Conservation (phyloP, 805 yeast genomes). For the Barnettozyma salicaria region DNA sequence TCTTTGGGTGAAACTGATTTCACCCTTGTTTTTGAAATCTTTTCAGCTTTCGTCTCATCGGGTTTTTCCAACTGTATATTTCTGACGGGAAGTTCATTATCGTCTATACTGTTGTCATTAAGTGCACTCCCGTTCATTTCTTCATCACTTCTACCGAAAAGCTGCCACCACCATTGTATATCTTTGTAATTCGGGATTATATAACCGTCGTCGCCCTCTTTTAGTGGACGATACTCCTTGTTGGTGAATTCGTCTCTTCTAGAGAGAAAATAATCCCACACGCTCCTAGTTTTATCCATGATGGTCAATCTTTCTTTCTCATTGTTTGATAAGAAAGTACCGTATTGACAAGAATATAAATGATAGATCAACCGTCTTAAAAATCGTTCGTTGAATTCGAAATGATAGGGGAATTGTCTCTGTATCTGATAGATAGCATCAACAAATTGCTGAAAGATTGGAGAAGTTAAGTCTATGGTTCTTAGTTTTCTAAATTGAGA, state of each 20-base stretch:
- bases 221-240: conserved; percentile 31
- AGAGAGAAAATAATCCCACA: conserved; percentile 90
- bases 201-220: conserved; percentile 25
- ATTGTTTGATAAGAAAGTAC: conserved; percentile 74
- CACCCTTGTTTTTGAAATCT: neutral
- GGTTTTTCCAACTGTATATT: no score
- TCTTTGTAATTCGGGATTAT: conserved; percentile 56
- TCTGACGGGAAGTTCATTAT: conserved; percentile 6
- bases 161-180: conserved; percentile 85
- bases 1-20: neutral
- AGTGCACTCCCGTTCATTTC: conserved; percentile 43
- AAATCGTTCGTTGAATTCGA: conserved; percentile 88
- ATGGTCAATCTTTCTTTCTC: conserved; percentile 56
- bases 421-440: conserved; percentile 82
- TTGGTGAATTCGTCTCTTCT: conserved; percentile 65
- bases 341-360: conserved; percentile 89
- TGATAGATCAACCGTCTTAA: conserved; percentile 81
- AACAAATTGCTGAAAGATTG: conserved; percentile 89
- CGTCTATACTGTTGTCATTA: neutral
- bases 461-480: conserved; percentile 64
- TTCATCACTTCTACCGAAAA: conserved; percentile 69
- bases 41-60: neutral
- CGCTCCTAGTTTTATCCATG: conserved; percentile 59
- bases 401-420: conserved; percentile 61
- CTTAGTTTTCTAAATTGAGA: conserved; percentile 44